A percentile compares a stretch with the other conserved stretches of the same genome.
Evolutionary conservation across 176 grass and related monocot species (phyloP).

Genomic region (Oryza officinalis): DNA sequence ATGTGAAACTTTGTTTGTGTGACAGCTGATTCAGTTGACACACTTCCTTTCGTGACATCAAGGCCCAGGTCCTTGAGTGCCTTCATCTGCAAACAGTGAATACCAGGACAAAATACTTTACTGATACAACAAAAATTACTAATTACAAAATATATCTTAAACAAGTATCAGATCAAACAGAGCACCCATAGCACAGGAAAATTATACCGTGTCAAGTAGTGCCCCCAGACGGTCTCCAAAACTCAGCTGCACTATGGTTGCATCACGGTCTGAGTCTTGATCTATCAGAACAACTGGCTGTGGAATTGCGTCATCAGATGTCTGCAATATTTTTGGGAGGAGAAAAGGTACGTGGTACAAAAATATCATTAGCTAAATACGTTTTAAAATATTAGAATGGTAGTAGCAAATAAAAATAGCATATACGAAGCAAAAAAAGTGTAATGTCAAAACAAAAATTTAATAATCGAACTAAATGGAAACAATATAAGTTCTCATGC

Average conservation of each 20-base stretch:
- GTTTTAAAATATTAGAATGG: not conserved
- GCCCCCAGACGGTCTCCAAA: conserved; percentile 92
- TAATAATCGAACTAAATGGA: not conserved
- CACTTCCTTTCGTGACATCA: conserved; percentile 90
- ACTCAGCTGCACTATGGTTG: conserved; percentile 91
- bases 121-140: conserved; percentile 14
- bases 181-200: not conserved
- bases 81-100: conserved; percentile 79
- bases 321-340: conserved; percentile 26
- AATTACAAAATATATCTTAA: conserved; percentile 10
- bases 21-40: conserved; percentile 73
- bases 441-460: not conserved
- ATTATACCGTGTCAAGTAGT: conserved; percentile 83
- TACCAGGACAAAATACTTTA: conserved; percentile 40
- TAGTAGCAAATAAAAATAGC: conserved; percentile 14
- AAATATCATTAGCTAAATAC: conserved; percentile 10
- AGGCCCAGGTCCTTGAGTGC: conserved; percentile 91
- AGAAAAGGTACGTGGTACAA: not conserved
- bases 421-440: not conserved
- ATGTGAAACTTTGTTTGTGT: conserved; percentile 86
- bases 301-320: conserved; percentile 66
- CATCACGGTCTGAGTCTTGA: conserved; percentile 86
- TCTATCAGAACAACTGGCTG: conserved; percentile 84
- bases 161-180: conserved; percentile 12
- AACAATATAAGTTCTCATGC: not conserved